Evolutionary conservation across 2,329 filamentous ascomycete genomes (phyloP).

Genomic region (Pseudocercospora ulei): DNA sequence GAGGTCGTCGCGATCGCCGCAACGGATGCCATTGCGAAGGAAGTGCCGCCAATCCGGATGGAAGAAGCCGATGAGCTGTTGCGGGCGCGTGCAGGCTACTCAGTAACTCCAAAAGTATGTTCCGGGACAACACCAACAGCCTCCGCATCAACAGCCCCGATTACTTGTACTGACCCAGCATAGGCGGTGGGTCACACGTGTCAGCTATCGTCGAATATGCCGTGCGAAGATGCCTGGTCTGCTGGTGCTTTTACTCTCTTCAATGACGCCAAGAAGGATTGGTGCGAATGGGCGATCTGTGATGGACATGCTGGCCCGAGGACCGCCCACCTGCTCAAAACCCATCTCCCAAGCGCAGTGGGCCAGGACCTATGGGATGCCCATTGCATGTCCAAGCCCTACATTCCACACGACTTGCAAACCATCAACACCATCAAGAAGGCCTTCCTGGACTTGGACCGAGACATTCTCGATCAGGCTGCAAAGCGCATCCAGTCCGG

Average conservation of each 20-base stretch:
- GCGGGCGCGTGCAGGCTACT: conserved; percentile 20
- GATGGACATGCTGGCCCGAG: conserved; percentile 37
- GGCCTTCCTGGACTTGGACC: conserved; percentile 37
- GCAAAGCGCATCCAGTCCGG: conserved; percentile 18
- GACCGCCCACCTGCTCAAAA: conserved; percentile 28
- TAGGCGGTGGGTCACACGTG: conserved; percentile 24
- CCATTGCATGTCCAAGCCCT: conserved; percentile 21
- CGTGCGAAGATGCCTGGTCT: conserved; percentile 28
- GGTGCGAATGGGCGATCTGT: conserved; percentile 36
- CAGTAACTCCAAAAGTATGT: conserved; percentile 21
- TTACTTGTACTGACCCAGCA: neutral
- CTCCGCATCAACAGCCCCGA: too few relatives aligned
- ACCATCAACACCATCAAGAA: conserved; percentile 35
- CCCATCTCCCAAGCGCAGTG: conserved; percentile 23
- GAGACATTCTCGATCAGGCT: conserved; percentile 31
- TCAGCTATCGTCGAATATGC: conserved; percentile 28
- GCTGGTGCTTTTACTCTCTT: conserved; percentile 21
- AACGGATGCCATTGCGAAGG: conserved; percentile 17
- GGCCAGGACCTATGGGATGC: conserved; percentile 20
- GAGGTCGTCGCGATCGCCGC: conserved; percentile 21
- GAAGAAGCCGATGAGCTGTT: conserved; percentile 24
- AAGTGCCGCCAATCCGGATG: conserved; percentile 21
- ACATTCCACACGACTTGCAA: conserved; percentile 25
- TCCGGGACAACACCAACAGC: too few relatives aligned
- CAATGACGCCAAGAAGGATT: conserved; percentile 23